These are phyloP conservation scores for Bocquillonia castaneifolia DNA, from an alignment of 441 rosid genomes.

Conservation along the genomic window DNA sequence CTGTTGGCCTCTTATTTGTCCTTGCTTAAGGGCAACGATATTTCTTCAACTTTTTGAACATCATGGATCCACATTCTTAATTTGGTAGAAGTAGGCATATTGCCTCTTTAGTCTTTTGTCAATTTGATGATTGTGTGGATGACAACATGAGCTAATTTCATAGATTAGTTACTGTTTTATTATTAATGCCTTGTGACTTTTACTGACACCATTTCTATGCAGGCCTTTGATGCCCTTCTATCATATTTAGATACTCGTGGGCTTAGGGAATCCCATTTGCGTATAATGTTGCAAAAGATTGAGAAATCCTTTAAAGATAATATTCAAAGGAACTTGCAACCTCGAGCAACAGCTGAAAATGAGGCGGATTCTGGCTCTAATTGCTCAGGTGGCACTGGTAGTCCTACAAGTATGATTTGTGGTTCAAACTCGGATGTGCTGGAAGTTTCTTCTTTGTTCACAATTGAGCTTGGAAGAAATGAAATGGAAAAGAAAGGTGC, in stretches of 20 bases:
- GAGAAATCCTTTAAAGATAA: slow-evolving; percentile 78
- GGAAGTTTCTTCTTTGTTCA: slow-evolving; percentile 54
- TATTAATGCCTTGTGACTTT: slow-evolving; percentile 9
- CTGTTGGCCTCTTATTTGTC: not conserved
- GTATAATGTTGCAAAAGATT: slow-evolving; percentile 79
- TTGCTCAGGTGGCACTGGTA: slow-evolving; percentile 36
- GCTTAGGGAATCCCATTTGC: slow-evolving; percentile 85
- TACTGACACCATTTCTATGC: slow-evolving; percentile 19
- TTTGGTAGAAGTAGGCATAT: not conserved
- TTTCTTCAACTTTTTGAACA: not conserved
- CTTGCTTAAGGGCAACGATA: not conserved
- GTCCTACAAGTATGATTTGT: slow-evolving; percentile 61
- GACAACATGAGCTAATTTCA: not conserved
- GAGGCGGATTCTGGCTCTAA: slow-evolving; percentile 38
- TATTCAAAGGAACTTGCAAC: slow-evolving; percentile 35
- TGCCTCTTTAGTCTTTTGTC: not conserved
- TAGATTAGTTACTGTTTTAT: slow-evolving; percentile 5
- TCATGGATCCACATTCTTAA: not conserved
- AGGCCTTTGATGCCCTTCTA: slow-evolving; percentile 84
- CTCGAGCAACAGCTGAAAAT: slow-evolving; percentile 33
- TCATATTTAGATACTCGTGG: slow-evolving; percentile 88
- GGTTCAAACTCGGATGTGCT: slow-evolving; percentile 43
- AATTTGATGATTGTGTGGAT: not conserved
- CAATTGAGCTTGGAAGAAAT: slow-evolving; percentile 76
- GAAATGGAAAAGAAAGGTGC: slow-evolving; percentile 54